Conservation (phyloP, 192 early-diverging fungal genomes). For the Coemansia sp. region DNA sequence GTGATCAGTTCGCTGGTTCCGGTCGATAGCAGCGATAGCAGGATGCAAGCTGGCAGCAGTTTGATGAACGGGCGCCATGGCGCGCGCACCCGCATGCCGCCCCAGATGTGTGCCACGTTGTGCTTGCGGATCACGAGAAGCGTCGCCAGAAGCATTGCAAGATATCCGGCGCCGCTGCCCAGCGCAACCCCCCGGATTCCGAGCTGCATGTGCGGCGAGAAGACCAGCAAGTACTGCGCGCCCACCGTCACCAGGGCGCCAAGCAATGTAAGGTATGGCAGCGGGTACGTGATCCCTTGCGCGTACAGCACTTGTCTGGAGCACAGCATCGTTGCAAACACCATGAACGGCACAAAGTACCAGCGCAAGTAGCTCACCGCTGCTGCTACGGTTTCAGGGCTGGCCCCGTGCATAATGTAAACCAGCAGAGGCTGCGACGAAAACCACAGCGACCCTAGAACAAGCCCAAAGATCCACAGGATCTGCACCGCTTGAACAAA, state of each 20-base stretch:
- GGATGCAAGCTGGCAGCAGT: conserved; percentile 33
- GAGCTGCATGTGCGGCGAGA: conserved; percentile 53
- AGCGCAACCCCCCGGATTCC: conserved; percentile 74
- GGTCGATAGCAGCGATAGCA: conserved; percentile 40
- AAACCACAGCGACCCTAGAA: conserved; percentile 43
- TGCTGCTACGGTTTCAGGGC: conserved; percentile 9
- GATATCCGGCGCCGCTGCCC: conserved; percentile 62
- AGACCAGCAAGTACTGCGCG: conserved; percentile 46
- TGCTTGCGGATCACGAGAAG: conserved; percentile 54
- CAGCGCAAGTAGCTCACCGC: conserved; percentile 45
- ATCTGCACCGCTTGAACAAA: conserved; percentile 42
- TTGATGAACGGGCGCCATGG: conserved; percentile 38
- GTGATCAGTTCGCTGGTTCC: conserved; percentile 70
- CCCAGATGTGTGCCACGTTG: conserved; percentile 32
- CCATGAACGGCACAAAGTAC: conserved; percentile 52
- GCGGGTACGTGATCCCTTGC: conserved; percentile 50
- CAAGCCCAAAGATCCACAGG: conserved; percentile 44
- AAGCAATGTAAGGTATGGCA: conserved; percentile 46
- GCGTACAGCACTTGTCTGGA: conserved; percentile 46
- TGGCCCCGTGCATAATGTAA: conserved; percentile 20
- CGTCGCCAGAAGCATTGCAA: conserved; percentile 60
- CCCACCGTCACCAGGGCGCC: conserved; percentile 30
- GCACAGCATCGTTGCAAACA: conserved; percentile 32
- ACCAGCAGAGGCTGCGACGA: conserved; percentile 21
- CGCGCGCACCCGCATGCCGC: conserved; percentile 20